These are phyloP conservation scores for Penicillium coffeae DNA, from an alignment of 495 filamentous ascomycete species.

Conservation along the genomic window DNA sequence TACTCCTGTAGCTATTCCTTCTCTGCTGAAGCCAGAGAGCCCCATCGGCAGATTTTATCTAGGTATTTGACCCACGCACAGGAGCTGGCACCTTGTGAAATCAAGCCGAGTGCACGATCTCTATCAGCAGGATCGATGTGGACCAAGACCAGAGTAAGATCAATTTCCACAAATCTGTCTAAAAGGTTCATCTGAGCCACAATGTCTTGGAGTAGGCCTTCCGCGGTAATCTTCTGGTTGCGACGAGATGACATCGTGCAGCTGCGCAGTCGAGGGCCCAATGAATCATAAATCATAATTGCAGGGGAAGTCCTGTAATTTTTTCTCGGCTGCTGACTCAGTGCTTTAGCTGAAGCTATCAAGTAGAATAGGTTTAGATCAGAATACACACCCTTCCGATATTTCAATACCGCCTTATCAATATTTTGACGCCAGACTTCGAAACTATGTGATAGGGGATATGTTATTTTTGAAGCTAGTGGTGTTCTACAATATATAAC, in stretches of 20 bases:
- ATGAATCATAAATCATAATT: no score
- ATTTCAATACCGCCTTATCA: no score
- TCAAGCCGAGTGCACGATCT: not conserved
- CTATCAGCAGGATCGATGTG: not conserved
- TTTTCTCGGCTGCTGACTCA: not conserved
- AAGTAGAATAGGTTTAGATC: not conserved
- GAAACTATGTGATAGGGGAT: not conserved
- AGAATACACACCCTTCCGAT: not conserved
- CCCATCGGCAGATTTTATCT: not conserved
- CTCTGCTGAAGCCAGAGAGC: slow-evolving; percentile 3
- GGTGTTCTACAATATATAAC: not conserved
- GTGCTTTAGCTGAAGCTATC: not conserved
- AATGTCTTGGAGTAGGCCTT: not conserved
- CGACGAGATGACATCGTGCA: not conserved
- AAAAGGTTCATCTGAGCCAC: not conserved
- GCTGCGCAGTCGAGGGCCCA: not conserved
- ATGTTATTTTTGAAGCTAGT: not conserved
- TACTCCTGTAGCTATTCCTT: not conserved
- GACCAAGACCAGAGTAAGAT: not conserved
- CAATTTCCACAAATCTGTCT: not conserved
- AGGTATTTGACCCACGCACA: not conserved
- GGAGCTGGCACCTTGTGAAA: not conserved
- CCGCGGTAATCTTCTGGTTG: not conserved
- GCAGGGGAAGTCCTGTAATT: not conserved
- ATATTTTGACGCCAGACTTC: not conserved